These are phyloP conservation scores for Colletotrichum orbiculare DNA, from an alignment of 2,329 filamentous ascomycete genomes.

Conservation along the genomic window DNA sequence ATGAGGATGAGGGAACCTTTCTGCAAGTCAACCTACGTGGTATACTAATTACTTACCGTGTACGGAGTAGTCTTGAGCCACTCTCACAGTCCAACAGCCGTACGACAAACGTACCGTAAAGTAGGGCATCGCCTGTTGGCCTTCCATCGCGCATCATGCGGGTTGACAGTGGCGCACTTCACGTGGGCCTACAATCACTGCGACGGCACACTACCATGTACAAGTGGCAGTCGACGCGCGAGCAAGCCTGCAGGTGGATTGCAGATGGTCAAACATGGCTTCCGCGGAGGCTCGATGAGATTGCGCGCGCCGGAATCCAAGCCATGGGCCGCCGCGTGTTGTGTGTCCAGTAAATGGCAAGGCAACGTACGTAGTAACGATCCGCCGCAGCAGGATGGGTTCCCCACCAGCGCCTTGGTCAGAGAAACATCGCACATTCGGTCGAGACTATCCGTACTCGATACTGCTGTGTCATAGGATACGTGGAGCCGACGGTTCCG, in stretches of 20 bases:
- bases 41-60: not conserved
- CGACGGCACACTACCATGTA: too few relatives aligned
- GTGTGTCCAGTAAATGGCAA: too few relatives aligned
- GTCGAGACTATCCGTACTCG: not conserved
- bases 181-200: not conserved
- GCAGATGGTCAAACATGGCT: conserved; percentile 9
- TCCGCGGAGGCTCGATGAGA: too few relatives aligned
- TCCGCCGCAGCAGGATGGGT: too few relatives aligned
- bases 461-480: not conserved
- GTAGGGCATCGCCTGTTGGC: too few relatives aligned
- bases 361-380: too few relatives aligned
- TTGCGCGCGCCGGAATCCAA: too few relatives aligned
- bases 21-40: too few relatives aligned
- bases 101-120: too few relatives aligned
- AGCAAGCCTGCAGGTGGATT: conserved; percentile 25
- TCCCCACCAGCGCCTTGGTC: not conserved
- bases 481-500: conserved; percentile 3
- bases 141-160: conserved; percentile 12
- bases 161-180: conserved; percentile 19
- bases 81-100: conserved; percentile 1
- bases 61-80: not conserved
- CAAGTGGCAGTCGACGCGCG: not conserved
- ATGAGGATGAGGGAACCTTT: not conserved
- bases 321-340: too few relatives aligned
- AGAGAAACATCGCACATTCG: not conserved